Percentiles rank a stretch among this genome's conserved stretches.
phyloP scores from a whole-genome alignment of 768 basidiomycete genomes.

The Stropharia rugosoannulata region DNA sequence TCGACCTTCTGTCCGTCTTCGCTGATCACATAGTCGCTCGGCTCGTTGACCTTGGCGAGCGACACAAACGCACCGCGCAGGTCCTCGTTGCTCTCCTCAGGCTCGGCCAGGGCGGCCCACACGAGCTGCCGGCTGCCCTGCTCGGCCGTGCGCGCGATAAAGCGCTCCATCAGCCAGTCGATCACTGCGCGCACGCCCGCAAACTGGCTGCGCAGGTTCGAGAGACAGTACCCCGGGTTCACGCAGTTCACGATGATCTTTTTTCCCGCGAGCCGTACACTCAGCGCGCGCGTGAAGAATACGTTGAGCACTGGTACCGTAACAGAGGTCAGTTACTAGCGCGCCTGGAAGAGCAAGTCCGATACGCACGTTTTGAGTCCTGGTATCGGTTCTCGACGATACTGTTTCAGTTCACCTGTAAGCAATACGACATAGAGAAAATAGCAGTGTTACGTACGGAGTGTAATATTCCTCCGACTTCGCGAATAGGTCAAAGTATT shows the following conservation, averaged over 20 bases:
- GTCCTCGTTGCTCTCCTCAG: conserved; percentile 18
- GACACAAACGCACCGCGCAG: conserved; percentile 31
- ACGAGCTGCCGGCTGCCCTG: conserved; percentile 33
- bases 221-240: conserved; percentile 43
- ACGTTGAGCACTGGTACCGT: conserved; percentile 35
- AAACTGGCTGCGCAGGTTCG: conserved; percentile 31
- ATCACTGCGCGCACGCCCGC: conserved; percentile 14
- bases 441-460: conserved; percentile 11
- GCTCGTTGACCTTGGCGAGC: conserved; percentile 22
- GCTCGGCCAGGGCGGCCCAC: conserved; percentile 30
- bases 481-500: conserved; percentile 30
- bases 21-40: conserved; percentile 32
- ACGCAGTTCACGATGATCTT: conserved; percentile 33
- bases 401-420: background rate
- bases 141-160: conserved; percentile 36
- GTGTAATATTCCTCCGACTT: conserved; percentile 28
- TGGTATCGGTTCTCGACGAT: conserved; percentile 2
- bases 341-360: too few species aligned
- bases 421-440: background rate
- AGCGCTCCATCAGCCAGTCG: conserved; percentile 22
- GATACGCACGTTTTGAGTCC: conserved; percentile 12
- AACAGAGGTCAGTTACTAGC: background rate
- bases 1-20: conserved; percentile 27
- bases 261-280: conserved; percentile 22
- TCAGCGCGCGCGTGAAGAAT: conserved; percentile 36